phyloP scores from a whole-genome alignment of 1,139 yeast species.

The Insectozyma bohioensis region DNA sequence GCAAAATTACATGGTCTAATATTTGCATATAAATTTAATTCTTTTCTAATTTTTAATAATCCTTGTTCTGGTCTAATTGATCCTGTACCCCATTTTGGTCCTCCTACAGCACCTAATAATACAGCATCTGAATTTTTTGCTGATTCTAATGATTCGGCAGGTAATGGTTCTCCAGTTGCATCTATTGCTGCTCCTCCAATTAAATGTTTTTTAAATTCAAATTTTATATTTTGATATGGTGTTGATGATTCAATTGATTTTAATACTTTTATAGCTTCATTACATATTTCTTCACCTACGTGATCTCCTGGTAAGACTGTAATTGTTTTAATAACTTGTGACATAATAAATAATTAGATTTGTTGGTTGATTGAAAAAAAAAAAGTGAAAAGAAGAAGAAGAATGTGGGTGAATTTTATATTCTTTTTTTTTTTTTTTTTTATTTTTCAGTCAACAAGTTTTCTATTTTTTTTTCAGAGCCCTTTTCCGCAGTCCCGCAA shows the following conservation, averaged over 20 bases:
- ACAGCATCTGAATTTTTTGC: slow-evolving; percentile 91
- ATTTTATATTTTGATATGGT: slow-evolving; percentile 54
- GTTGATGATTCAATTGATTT: slow-evolving; percentile 68
- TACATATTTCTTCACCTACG: slow-evolving; percentile 87
- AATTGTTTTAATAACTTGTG: slow-evolving; percentile 52
- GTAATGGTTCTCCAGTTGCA: slow-evolving; percentile 89
- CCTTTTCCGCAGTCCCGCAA: too few relatives aligned
- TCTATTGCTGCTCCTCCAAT: slow-evolving; percentile 99
- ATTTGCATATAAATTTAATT: slow-evolving; percentile 89
- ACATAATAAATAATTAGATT: slow-evolving; percentile 11
- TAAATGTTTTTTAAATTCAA: slow-evolving; percentile 76
- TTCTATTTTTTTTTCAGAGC: too few relatives aligned
- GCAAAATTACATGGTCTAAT: slow-evolving; percentile 95
- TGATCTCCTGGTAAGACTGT: slow-evolving; percentile 96
- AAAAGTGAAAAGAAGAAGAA: too few relatives aligned
- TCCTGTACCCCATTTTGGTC: slow-evolving; percentile 98
- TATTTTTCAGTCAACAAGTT: too few relatives aligned
- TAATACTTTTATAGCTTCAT: slow-evolving; percentile 89
- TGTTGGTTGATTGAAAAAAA: too few relatives aligned
- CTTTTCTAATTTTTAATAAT: slow-evolving; percentile 87
- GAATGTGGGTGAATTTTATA: too few relatives aligned
- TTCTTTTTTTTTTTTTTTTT: too few relatives aligned
- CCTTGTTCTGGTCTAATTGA: slow-evolving; percentile 97
- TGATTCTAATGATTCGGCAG: slow-evolving; percentile 85
- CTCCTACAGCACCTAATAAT: slow-evolving; percentile 95